Evolutionary conservation across 768 basidiomycete genomes (phyloP), one percentile per base, ranked within the genome.

Genomic region (Coprinellus aureogranulatus): DNA sequence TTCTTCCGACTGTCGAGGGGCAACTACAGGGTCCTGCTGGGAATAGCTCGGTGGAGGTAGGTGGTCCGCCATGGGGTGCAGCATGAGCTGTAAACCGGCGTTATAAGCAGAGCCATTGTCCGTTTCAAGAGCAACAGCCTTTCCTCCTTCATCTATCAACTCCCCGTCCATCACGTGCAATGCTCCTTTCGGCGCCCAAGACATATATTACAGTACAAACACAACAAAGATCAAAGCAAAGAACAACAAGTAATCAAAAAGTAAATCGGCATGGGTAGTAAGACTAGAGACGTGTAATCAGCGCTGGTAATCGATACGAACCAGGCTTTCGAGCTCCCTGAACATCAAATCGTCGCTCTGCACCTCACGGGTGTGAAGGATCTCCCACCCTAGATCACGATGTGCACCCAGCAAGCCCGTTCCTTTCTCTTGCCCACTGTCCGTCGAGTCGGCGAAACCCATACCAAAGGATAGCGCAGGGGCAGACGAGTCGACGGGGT

Each of bases 391-490:
- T 28, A 86, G 76, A 53, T 88, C 89, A 59, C 86, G 83, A 66
- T 87, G 80, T 8, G 87, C 87, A 53, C 85, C 89, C 30, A 92
- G 75, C 54, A 93, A 70, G 2, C 91, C 91, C 20, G 84, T 87
- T 6, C 92, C 92, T 59, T 78, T 84, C 68, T 93, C 90, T 47
- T 80, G 73, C 10, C 76, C 76, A 18, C 70, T 80, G 62, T 91
- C 88, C 8, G 83, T 85, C 42, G 82, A 79, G 67, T 92, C 92
- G 1, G 87, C 84, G 64, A 88, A 92, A 14, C 89, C 91, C 81
- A 93, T 89, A n/a, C 90, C 91, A 67, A 92, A 93, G 4, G 88
- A 78, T 51, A 93, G 77, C 3, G 83, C 81, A 4, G 90, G 80
- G 49, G 76, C 76, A 18, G 78, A 74, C 20, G 84, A 70, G 61